Conservation (phyloP, 225 moss, liverwort and hornwort genomes). For the Bryum argenteum region DNA sequence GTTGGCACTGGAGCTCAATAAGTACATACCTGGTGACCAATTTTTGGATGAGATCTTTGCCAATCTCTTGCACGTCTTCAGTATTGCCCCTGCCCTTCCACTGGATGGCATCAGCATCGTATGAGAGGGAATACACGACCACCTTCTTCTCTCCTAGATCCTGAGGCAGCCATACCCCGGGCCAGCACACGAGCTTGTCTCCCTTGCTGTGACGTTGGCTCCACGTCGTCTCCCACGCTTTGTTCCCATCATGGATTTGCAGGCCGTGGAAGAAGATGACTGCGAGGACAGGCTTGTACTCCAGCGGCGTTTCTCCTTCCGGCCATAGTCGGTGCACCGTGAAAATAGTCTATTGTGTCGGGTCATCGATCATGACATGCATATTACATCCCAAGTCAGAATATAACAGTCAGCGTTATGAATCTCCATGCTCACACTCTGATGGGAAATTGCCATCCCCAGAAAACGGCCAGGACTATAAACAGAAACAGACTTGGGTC, state of each 20-base stretch:
- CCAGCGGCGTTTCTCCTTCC: conserved; percentile 5
- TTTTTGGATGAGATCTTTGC: conserved; percentile 30
- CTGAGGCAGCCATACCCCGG: conserved; percentile 28
- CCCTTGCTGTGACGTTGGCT: not conserved
- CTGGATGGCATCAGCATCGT: conserved; percentile 29
- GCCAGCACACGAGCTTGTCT: conserved; percentile 19
- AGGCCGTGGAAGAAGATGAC: conserved; percentile 42
- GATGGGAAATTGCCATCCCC: too few relatives aligned
- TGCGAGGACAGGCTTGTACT: conserved; percentile 18
- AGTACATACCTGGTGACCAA: conserved; percentile 21
- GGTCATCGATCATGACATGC: too few relatives aligned
- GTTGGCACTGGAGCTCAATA: too few relatives aligned
- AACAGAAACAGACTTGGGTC: too few relatives aligned
- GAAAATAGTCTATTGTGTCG: not conserved
- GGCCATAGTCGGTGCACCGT: conserved; percentile 37
- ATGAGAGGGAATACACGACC: conserved; percentile 36
- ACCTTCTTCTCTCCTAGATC: conserved; percentile 33
- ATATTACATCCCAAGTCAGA: too few relatives aligned
- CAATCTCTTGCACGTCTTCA: conserved; percentile 27
- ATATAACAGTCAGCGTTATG: too few relatives aligned
- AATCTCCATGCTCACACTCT: too few relatives aligned
- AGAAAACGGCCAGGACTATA: too few relatives aligned
- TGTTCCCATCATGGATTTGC: conserved; percentile 17
- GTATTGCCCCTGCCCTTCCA: conserved; percentile 15
- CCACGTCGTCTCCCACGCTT: conserved; percentile 31